Evolutionary conservation across 1,139 yeast genomes (phyloP).

Genomic region (Candida tropicalis): DNA sequence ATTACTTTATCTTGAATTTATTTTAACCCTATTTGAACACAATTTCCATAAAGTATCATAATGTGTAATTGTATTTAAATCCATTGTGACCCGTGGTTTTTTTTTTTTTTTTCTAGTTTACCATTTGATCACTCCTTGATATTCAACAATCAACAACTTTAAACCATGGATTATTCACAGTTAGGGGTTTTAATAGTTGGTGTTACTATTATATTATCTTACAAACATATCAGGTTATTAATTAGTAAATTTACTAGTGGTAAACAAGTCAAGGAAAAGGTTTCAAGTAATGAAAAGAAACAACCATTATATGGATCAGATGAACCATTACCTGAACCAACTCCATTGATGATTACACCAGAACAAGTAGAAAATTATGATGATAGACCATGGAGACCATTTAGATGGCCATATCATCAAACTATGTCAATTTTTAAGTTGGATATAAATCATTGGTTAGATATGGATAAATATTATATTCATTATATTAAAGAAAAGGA

Average conservation of each 20-base stretch:
- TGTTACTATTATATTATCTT: conserved; percentile 10
- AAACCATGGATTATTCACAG: conserved; percentile 11
- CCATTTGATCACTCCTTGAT: no score
- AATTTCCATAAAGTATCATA: conserved; percentile 2
- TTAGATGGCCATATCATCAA: conserved; percentile 80
- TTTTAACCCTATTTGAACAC: conserved; percentile 10
- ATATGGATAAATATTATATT: conserved; percentile 75
- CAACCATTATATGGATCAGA: conserved; percentile 16
- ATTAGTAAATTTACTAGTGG: not conserved
- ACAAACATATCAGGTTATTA: conserved; percentile 9
- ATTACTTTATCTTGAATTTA: not conserved
- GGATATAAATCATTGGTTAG: conserved; percentile 75
- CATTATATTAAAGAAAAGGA: conserved; percentile 66
- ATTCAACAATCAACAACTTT: no score
- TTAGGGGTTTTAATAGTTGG: conserved; percentile 11
- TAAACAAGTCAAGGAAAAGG: not conserved
- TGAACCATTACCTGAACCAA: conserved; percentile 45
- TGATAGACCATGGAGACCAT: conserved; percentile 82
- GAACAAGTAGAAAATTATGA: conserved; percentile 66
- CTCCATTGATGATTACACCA: conserved; percentile 65
- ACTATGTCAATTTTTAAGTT: conserved; percentile 75
- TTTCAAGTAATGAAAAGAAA: not conserved
- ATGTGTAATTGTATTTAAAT: no score
- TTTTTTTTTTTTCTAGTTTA: no score
- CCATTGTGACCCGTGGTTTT: no score